Conservation (phyloP, 1,139 yeast species). For the Nakaseomyces kungkrabaensis region DNA sequence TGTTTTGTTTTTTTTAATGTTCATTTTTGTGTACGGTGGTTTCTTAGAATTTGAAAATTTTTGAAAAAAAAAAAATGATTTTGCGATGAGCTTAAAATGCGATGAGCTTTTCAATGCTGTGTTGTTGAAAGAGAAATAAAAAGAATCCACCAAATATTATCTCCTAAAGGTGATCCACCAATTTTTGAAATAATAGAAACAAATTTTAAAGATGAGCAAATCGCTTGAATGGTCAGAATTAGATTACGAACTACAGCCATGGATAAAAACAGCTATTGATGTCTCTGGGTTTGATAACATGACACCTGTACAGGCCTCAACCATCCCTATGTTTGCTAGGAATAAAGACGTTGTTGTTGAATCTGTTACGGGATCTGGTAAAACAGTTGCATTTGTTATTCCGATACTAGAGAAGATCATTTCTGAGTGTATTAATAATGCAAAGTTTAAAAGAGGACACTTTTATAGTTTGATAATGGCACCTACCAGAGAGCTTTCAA, state of each 20-base stretch:
- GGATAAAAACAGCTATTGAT: constrained; percentile 49
- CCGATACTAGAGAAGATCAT: constrained; percentile 67
- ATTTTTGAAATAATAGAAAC: no score
- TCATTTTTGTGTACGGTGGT: not conserved
- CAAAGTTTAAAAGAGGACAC: constrained; percentile 44
- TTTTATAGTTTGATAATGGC: constrained; percentile 66
- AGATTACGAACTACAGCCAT: constrained; percentile 31
- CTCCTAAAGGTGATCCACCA: no score
- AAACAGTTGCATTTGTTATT: constrained; percentile 76
- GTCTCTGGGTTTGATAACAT: constrained; percentile 68
- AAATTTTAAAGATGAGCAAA: constrained; percentile 17
- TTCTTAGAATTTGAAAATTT: not conserved
- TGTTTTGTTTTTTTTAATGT: not conserved
- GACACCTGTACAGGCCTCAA: constrained; percentile 98
- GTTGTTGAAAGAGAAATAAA: no score
- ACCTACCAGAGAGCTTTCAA: constrained; percentile 89
- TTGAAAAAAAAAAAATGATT: not conserved
- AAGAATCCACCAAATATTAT: no score
- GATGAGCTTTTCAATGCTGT: not conserved
- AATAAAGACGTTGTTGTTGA: constrained; percentile 95
- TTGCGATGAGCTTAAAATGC: not conserved
- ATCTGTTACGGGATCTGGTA: constrained; percentile 96
- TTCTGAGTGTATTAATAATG: constrained; percentile 23
- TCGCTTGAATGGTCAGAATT: constrained; percentile 33
- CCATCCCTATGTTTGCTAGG: constrained; percentile 77